A percentile compares a stretch with the other conserved stretches of the same genome.
Conservation (phyloP, 768 basidiomycete species). For the Mrakia hoshinonis region DNA sequence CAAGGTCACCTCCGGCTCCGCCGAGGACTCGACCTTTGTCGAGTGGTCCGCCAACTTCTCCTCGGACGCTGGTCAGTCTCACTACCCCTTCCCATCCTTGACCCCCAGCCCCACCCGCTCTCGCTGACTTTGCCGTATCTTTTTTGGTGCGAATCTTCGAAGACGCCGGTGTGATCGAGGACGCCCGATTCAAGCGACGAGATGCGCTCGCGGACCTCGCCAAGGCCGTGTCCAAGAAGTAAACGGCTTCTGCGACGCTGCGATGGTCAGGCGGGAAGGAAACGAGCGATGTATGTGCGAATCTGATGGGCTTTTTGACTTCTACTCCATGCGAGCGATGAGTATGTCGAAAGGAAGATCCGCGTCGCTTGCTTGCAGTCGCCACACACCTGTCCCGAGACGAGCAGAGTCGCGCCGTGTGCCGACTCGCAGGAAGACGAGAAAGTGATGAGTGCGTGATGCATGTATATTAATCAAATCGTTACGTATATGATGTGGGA, state of each 20-base stretch:
- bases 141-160: not conserved
- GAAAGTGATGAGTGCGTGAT: no score
- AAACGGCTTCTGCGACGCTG: not conserved
- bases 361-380: no score
- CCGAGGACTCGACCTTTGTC: constrained; percentile 34
- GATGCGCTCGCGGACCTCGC: constrained; percentile 38
- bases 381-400: no score
- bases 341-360: no score
- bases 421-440: no score
- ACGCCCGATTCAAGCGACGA: constrained; percentile 38
- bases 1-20: constrained; percentile 34
- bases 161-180: constrained; percentile 33
- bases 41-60: constrained; percentile 35
- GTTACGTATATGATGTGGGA: no score
- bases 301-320: no score
- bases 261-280: no score
- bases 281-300: no score
- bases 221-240: constrained; percentile 32
- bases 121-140: not conserved
- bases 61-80: constrained; percentile 32
- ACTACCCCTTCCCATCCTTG: not conserved
- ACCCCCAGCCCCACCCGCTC: not conserved
- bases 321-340: no score
- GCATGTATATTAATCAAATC: no score
- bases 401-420: no score